phyloP scores from a whole-genome alignment of 345 rosid species.

The Camelina hispida region DNA sequence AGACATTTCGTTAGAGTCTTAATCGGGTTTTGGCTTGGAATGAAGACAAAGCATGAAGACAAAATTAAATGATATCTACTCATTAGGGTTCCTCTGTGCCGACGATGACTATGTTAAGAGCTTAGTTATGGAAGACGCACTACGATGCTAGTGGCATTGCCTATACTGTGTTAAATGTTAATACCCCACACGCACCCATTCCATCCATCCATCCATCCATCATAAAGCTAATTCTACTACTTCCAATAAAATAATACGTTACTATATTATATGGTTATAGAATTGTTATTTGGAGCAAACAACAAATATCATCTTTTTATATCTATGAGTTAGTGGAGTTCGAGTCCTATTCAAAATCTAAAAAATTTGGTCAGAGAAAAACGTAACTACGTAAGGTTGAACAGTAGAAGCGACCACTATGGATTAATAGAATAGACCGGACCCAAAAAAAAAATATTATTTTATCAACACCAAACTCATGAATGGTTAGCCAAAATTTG shows the following conservation, averaged over 20 bases:
- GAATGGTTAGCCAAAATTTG: not conserved
- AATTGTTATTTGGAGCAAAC: constrained; percentile 25
- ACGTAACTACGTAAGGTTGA: not conserved
- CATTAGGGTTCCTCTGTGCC: constrained; percentile 23
- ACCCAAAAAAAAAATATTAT: not conserved
- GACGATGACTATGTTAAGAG: constrained; percentile 30
- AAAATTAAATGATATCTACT: constrained; percentile 16
- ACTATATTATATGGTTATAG: constrained; percentile 8
- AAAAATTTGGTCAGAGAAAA: constrained; percentile 6
- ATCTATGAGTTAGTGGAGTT: constrained; percentile 35
- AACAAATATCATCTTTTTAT: constrained; percentile 43
- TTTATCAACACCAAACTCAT: not conserved
- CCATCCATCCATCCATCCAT: not conserved
- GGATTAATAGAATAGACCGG: constrained; percentile 2
- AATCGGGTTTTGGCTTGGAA: not conserved
- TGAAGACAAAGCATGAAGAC: constrained; percentile 18
- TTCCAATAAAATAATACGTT: constrained; percentile 11
- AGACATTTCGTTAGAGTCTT: not conserved
- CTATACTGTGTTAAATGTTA: constrained; percentile 36
- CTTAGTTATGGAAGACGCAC: constrained; percentile 41
- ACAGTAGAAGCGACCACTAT: not conserved
- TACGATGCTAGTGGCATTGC: constrained; percentile 41
- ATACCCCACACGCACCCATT: constrained; percentile 43
- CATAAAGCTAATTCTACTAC: constrained; percentile 25
- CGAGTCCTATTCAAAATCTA: constrained; percentile 34